phyloP scores from a whole-genome alignment of 139 green algal genomes.

The Chlorella sp. region DNA sequence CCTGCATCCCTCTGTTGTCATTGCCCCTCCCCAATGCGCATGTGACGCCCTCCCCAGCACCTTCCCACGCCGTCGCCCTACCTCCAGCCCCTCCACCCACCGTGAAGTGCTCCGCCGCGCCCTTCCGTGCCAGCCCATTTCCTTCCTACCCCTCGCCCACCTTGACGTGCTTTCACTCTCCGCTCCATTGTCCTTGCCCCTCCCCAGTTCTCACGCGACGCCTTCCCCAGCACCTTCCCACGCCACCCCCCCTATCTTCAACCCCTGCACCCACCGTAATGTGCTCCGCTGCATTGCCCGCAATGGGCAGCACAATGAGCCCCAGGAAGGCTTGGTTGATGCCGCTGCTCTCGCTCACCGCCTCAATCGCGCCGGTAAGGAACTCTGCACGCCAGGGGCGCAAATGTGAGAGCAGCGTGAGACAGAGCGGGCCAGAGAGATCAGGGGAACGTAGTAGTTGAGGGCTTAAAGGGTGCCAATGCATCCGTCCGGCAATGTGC shows the following conservation, averaged over 20 bases:
- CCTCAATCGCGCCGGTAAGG: constrained; percentile 80
- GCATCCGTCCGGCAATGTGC: too few species aligned
- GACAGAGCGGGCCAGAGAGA: too few species aligned
- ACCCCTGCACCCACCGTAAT: constrained; percentile 58
- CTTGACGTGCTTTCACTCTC: too few species aligned
- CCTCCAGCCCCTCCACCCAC: not conserved
- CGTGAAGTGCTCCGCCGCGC: constrained; percentile 91
- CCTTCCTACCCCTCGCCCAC: too few species aligned
- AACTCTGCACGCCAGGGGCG: constrained; percentile 46
- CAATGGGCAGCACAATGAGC: constrained; percentile 88
- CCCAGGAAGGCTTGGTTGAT: constrained; percentile 84
- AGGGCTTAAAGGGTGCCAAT: too few species aligned
- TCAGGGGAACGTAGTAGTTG: too few species aligned
- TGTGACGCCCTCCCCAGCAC: not conserved
- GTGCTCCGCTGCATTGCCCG: constrained; percentile 92
- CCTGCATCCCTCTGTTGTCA: too few species aligned
- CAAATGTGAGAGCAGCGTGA: too few species aligned
- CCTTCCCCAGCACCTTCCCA: not conserved
- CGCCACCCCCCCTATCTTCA: not conserved
- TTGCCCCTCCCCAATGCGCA: not conserved
- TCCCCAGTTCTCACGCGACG: not conserved
- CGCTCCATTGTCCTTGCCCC: too few species aligned
- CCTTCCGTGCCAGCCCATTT: too few species aligned
- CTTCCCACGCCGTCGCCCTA: not conserved
- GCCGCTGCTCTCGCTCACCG: constrained; percentile 66